These are phyloP conservation scores for Lotmaria passim DNA, from an alignment of 208 protist species.

Conservation along the genomic window DNA sequence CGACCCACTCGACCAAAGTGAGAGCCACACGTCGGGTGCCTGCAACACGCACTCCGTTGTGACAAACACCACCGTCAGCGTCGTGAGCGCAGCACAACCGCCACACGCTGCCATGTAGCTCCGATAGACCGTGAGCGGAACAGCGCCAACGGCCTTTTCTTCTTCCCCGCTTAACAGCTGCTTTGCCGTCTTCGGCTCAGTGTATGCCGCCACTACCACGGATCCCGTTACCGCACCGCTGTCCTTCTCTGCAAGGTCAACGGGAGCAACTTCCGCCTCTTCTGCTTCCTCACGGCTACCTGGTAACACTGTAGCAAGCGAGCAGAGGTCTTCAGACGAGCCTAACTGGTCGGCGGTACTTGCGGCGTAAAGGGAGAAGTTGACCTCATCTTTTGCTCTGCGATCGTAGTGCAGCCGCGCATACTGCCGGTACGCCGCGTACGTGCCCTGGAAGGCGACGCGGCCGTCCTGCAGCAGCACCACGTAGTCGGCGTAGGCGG, in stretches of 20 bases:
- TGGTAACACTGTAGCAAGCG: too few relatives aligned
- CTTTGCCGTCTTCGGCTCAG: too few relatives aligned
- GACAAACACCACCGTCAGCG: slow-evolving; percentile 36
- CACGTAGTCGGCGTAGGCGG: slow-evolving; percentile 77
- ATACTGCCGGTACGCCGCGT: slow-evolving; percentile 44
- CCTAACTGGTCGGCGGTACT: slow-evolving; percentile 4
- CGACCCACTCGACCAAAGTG: slow-evolving; percentile 51
- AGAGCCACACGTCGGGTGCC: slow-evolving; percentile 55
- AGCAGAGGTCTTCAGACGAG: background rate
- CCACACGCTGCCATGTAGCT: slow-evolving; percentile 64
- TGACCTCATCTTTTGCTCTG: too few relatives aligned
- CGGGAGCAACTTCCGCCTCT: slow-evolving; percentile 52
- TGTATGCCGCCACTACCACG: slow-evolving; percentile 70
- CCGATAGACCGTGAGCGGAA: slow-evolving; percentile 53
- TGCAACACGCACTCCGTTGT: slow-evolving; percentile 45
- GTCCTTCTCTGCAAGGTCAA: too few relatives aligned
- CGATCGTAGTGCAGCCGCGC: too few relatives aligned
- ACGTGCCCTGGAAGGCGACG: slow-evolving; percentile 50
- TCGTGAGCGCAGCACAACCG: slow-evolving; percentile 25
- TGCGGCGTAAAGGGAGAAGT: slow-evolving; percentile 15
- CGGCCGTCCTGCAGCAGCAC: slow-evolving; percentile 70
- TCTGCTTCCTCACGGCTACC: too few relatives aligned
- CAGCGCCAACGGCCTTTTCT: slow-evolving; percentile 52
- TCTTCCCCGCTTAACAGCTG: too few relatives aligned
- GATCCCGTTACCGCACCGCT: too few relatives aligned